Evolutionary conservation across 768 basidiomycete genomes (phyloP), one percentile per base, ranked within the genome.

Genomic region (Candolleomyces eurysporus): DNA sequence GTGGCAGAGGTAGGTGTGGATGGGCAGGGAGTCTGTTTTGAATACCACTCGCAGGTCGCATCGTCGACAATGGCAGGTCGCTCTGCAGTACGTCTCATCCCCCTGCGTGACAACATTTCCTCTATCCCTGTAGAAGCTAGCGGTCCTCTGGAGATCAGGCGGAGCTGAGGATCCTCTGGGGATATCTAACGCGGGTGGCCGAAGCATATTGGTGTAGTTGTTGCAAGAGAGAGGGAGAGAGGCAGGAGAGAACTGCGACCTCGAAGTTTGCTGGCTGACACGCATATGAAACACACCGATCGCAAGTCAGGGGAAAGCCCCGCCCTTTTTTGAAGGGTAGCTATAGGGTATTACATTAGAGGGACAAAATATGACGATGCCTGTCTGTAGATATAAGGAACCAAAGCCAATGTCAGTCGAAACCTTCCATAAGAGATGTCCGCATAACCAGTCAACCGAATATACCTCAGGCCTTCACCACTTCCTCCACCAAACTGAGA

Each of bases 61-160:
- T 49, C 65, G 63, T 2, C 65, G 60, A 53, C 73, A 73, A 16
- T 69, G 68, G 63, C 73, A 75, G 14, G 60, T 59, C 14, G 71
- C 71, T 53, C 67, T 69, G 31, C 72, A 55, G 57, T 66, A 65
- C 8, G 71, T 74, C 17, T 32, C 46, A 21, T 61, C 53, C 19
- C 54, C 55, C 8, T 54, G 21, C 4, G 40, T 39, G 30, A 50
- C 58, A 3, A 50, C 49, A 17, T 51, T 48, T 16, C 17, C 22
- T 14, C 48, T 16, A 17, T 22, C 10, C 26, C 2, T 26, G 26
- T 26, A 26, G 26, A 26, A 26, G 26, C 26, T 26, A 26, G 26
- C 26, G 26, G 26, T 4, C 26, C 4, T 26, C 26, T 26, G 26
- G 26, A 26, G 26, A 26, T 26, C 26, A 26, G 26, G 26, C 26